Conservation (phyloP, 352 stramenopile genomes). For the Pythium brassicae region DNA sequence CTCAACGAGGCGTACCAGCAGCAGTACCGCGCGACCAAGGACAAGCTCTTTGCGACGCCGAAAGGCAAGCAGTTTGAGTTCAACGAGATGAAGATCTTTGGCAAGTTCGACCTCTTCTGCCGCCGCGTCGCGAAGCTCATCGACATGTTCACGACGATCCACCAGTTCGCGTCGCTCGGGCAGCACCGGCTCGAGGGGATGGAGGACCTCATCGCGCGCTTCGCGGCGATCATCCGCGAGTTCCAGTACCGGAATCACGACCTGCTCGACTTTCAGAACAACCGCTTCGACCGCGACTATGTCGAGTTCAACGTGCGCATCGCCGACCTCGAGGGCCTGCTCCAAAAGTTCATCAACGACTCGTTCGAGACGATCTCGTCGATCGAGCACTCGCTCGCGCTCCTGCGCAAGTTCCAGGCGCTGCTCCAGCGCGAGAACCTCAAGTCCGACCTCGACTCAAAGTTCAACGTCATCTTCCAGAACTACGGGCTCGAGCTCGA, state of each 20-base stretch:
- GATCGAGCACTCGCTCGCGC: slow-evolving; percentile 95
- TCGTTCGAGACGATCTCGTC: slow-evolving; percentile 99
- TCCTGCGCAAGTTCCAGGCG: slow-evolving; percentile 97
- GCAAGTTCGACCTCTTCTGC: slow-evolving; percentile 98
- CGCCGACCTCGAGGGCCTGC: slow-evolving; percentile 93
- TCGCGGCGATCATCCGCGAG: slow-evolving; percentile 95
- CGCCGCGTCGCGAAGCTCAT: slow-evolving; percentile 97
- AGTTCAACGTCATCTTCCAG: slow-evolving; percentile 99
- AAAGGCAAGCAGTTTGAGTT: slow-evolving; percentile 99
- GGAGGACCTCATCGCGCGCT: slow-evolving; percentile 90
- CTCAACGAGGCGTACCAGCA: slow-evolving; percentile 98
- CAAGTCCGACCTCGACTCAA: slow-evolving; percentile 98
- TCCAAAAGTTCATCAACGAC: slow-evolving; percentile 99
- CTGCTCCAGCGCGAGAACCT: slow-evolving; percentile 98
- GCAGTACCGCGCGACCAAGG: slow-evolving; percentile 96
- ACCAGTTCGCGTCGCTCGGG: slow-evolving; percentile 92
- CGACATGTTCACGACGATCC: slow-evolving; percentile 99
- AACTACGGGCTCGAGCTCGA: slow-evolving; percentile 98
- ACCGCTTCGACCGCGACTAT: slow-evolving; percentile 96
- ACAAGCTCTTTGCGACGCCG: slow-evolving; percentile 93
- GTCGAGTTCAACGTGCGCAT: slow-evolving; percentile 96
- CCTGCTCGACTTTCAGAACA: slow-evolving; percentile 98
- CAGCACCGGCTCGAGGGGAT: slow-evolving; percentile 93
- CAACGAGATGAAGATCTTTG: slow-evolving; percentile 98
- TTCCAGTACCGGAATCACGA: slow-evolving; percentile 97